Base-by-base conservation (phyloP, 2,329 filamentous ascomycete species). In the Talaromyces sp. region DNA sequence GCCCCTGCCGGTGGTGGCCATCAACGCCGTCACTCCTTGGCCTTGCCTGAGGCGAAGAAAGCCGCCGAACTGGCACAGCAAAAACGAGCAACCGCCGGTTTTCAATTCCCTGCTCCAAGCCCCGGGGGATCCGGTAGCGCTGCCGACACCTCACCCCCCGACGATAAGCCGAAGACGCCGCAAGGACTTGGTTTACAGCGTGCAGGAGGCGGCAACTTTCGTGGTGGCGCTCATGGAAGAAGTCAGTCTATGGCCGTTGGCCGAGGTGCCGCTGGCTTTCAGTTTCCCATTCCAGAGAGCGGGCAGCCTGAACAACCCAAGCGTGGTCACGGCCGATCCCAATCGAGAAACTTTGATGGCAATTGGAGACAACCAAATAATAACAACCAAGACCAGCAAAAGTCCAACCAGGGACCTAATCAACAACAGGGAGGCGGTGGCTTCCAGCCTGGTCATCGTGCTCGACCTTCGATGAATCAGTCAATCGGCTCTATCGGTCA, bases 11-110 rank as follows among this genome's bases (percentile, higher is more conserved):
- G 83, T 63, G 78, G 87, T 70, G 93, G 93, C 64, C 95, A 99
- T 74, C 90, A 96, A 76, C 88, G 95, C 73, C 89, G 95, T 77
- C 95, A 99, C 79, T 99, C 95, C 22, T 83, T 99, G 66, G 95
- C 93, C 65, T 82, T 99, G 66, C 91, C 93, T 42, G 95, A 99
- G 77, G 95, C 95, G 56, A 98, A 96, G 80, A 98, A 97, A 81
- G 95, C 95, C 55, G 95, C 95, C 61, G 95, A 99, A 76, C 80
- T 96, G 65, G 95, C 95, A 55, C 95, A 99, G 79, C 93, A 96
- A 82, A 97, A 97, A 80, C 85, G 93, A 76, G 96, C 93, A 60
- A 92, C 93, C 64, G 92, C 91, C 65, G 92, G 88, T 62, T 99
- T 98, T 78, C 93, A 96, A 74, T 99, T 99, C 74, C 93, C 95